Conservation (phyloP, 2,329 filamentous ascomycete species). For the Colletotrichum salicis region DNA sequence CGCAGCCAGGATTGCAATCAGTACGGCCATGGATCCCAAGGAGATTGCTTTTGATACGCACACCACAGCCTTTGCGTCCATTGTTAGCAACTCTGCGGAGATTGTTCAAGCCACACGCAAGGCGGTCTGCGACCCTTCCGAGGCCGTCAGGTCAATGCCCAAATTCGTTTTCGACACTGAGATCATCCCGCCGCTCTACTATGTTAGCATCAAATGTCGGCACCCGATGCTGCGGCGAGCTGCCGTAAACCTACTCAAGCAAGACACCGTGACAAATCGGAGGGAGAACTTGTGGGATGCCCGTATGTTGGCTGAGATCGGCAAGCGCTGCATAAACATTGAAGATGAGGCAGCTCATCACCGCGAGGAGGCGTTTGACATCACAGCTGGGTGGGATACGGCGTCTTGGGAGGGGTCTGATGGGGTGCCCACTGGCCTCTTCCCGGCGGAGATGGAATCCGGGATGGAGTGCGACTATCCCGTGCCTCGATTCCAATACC, state of each 20-base stretch:
- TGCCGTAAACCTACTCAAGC: constrained; percentile 49
- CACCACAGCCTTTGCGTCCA: constrained; percentile 47
- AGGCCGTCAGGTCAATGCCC: constrained; percentile 18
- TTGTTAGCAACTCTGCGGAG: constrained; percentile 46
- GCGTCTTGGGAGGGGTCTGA: constrained; percentile 8
- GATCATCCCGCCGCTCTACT: constrained; percentile 54
- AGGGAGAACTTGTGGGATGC: constrained; percentile 54
- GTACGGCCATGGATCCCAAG: constrained; percentile 42
- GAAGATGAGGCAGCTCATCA: constrained; percentile 43
- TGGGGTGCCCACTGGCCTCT: not conserved
- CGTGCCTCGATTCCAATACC: constrained; percentile 8
- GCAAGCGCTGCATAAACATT: constrained; percentile 47
- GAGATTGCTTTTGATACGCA: constrained; percentile 51
- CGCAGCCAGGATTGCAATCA: constrained; percentile 46
- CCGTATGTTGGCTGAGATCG: constrained; percentile 45
- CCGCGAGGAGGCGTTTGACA: not conserved
- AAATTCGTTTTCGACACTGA: constrained; percentile 56
- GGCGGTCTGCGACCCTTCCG: constrained; percentile 27
- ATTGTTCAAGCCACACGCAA: constrained; percentile 22
- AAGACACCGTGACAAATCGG: constrained; percentile 44
- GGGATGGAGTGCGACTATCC: not conserved
- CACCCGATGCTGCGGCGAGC: constrained; percentile 53
- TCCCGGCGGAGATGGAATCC: not conserved
- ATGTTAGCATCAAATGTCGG: constrained; percentile 51
- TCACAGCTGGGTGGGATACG: constrained; percentile 1